Conservation (phyloP, 768 basidiomycete species). For the Hemileccinum impolitum region DNA sequence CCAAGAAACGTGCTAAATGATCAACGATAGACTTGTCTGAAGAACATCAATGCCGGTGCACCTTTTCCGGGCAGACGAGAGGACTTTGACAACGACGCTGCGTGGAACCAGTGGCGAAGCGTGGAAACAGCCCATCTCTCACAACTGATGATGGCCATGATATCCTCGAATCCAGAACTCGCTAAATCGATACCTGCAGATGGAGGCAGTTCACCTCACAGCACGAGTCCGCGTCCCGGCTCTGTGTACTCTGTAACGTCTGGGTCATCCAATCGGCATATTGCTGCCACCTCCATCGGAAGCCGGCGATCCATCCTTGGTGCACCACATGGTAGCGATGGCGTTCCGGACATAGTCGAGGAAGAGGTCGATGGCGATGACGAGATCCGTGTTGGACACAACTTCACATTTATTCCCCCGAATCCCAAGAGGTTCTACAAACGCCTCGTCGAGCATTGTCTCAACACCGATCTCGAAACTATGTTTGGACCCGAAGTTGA, state of each 20-base stretch:
- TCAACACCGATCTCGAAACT: constrained; percentile 80
- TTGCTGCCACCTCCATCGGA: constrained; percentile 60
- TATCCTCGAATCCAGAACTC: constrained; percentile 80
- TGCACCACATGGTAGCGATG: constrained; percentile 28
- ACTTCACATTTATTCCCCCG: constrained; percentile 89
- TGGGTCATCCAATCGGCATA: constrained; percentile 42
- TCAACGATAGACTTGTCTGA: constrained; percentile 64
- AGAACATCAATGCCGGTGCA: constrained; percentile 82
- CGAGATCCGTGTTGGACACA: constrained; percentile 65
- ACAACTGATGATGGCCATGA: constrained; percentile 85
- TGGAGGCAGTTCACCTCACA: constrained; percentile 11
- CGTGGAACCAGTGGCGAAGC: constrained; percentile 81
- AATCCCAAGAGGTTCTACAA: constrained; percentile 85
- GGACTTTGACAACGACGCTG: constrained; percentile 81
- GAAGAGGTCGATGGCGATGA: constrained; percentile 57
- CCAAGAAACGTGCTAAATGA: constrained; percentile 4
- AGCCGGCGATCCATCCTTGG: constrained; percentile 61
- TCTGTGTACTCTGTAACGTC: constrained; percentile 51
- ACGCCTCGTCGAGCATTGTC: constrained; percentile 76
- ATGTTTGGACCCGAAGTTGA: constrained; percentile 91
- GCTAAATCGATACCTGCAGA: constrained; percentile 74
- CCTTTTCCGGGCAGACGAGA: constrained; percentile 82
- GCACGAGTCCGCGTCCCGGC: constrained; percentile 45
- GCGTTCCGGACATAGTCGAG: constrained; percentile 32
- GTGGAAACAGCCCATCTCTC: constrained; percentile 81